Base-by-base conservation (phyloP, 352 stramenopile species). In the Globisporangium echinulatum region DNA sequence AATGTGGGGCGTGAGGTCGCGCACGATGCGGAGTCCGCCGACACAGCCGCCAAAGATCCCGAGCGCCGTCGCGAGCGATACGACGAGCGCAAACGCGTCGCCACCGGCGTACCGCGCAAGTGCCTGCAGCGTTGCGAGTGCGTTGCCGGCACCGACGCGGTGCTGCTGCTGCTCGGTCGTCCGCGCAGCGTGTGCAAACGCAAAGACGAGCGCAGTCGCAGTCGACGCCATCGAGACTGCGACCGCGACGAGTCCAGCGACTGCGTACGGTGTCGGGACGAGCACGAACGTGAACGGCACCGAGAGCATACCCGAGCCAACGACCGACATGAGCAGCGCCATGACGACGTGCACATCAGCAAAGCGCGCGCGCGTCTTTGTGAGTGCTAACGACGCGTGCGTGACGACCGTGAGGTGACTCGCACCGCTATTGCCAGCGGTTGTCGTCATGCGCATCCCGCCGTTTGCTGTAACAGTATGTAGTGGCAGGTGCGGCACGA, bases 271-370 rank as follows among this genome's bases (percentile, higher is more conserved):
- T n/a, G 69, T 70, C 0, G 79, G 69, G 39, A 82, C 64, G 13
- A 85, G 58, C 33, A 86, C 51, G 56, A 92, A 92, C 42, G 79
- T 87, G 67, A 85, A 92, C 14, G 82, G 79, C 52, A 92, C 66
- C 0, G 74, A 79, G 13, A 92, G 67, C 77, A 92, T 80, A 17
- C 82, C 82, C 13, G 77, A 78, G 42, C 82, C 82, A 33, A 90
- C 77, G 19, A 85, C 84, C 48, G 79, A 89, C 75, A 90, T 87
- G 63, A 88, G 80, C 61, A 92, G 72, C 56, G 76, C 88, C 25
- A 88, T 67, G 63, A 90, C 87, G n/a, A 90, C 80, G 66, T 82
- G 74, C 15, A 53, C 19, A 9, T 53, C 49, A 7, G 47, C 47
- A 36, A 51, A 25, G 15, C 47, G 47, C 7, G 15, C 6, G 5